Percentiles rank a stretch among this genome's conserved stretches.
Conservation (phyloP, 495 filamentous ascomycete species). For the Amphirosellinia nigrospora region DNA sequence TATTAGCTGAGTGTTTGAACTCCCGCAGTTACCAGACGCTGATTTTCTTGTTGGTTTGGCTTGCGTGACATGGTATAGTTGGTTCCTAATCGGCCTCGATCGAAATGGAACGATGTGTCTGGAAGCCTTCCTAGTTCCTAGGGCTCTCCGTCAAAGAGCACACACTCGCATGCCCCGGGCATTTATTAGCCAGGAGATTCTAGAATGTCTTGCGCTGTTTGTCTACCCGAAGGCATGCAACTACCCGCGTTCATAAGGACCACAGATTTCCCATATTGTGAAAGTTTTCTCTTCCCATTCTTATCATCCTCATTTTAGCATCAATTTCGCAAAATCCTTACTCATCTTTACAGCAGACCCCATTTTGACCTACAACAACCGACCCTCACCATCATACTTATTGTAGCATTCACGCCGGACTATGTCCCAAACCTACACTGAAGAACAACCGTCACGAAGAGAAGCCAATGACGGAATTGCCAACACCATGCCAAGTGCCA, state of each 20-base stretch:
- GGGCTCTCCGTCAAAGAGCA: neutral
- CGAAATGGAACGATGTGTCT: neutral
- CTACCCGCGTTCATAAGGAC: neutral
- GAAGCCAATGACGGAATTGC: neutral
- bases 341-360: neutral
- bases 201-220: neutral
- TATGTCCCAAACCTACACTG: neutral
- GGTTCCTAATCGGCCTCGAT: neutral
- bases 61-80: neutral
- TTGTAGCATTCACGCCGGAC: neutral
- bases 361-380: neutral
- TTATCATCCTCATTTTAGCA: neutral
- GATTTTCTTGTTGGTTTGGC: neutral
- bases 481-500: neutral
- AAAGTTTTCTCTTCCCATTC: neutral
- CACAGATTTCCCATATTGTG: neutral
- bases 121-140: neutral
- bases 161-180: neutral
- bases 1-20: neutral
- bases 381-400: neutral
- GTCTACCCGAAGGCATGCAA: neutral
- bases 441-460: neutral
- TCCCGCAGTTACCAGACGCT: neutral
- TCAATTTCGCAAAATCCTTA: neutral
- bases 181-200: neutral